phyloP scores from a whole-genome alignment of 108 stramenopile genomes.

The Halocafeteria seosinensis region DNA sequence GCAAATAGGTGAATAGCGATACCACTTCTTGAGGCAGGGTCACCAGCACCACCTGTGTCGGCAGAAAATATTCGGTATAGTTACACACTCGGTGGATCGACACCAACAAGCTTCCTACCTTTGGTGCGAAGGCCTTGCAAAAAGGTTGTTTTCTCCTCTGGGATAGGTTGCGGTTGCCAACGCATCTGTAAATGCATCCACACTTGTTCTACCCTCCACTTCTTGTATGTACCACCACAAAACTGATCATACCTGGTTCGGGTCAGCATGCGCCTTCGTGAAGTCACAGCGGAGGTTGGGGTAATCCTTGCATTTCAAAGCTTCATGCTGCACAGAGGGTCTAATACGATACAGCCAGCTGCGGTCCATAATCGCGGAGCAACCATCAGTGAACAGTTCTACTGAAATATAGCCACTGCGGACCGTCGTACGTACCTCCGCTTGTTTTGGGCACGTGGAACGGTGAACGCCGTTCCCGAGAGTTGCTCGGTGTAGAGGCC shows the following conservation, averaged over 20 bases:
- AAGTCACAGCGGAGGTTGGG: neutral
- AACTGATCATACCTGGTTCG: neutral
- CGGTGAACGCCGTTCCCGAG: slow-evolving; percentile 74
- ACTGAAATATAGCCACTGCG: slow-evolving; percentile 12
- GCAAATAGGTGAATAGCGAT: slow-evolving; percentile 58
- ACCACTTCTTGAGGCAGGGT: slow-evolving; percentile 48
- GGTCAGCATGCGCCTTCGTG: neutral
- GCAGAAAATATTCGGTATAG: no score
- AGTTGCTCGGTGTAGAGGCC: slow-evolving; percentile 71
- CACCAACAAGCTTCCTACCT: no score
- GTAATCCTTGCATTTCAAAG: neutral
- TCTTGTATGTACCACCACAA: no score
- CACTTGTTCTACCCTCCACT: no score
- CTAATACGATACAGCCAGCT: slow-evolving; percentile 27
- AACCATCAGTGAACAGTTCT: neutral
- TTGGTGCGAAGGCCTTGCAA: slow-evolving; percentile 41
- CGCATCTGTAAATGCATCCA: slow-evolving; percentile 55
- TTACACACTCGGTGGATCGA: no score
- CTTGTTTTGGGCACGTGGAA: slow-evolving; percentile 51
- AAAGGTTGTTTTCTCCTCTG: slow-evolving; percentile 26
- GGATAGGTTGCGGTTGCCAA: slow-evolving; percentile 51
- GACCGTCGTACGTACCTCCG: slow-evolving; percentile 58
- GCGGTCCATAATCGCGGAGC: neutral
- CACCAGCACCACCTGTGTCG: slow-evolving; percentile 46
- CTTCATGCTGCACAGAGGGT: slow-evolving; percentile 19